Percentiles rank a stretch among this genome's conserved stretches.
phyloP scores from a whole-genome alignment of 306 rosid genomes.

The Inga leiocalycina region DNA sequence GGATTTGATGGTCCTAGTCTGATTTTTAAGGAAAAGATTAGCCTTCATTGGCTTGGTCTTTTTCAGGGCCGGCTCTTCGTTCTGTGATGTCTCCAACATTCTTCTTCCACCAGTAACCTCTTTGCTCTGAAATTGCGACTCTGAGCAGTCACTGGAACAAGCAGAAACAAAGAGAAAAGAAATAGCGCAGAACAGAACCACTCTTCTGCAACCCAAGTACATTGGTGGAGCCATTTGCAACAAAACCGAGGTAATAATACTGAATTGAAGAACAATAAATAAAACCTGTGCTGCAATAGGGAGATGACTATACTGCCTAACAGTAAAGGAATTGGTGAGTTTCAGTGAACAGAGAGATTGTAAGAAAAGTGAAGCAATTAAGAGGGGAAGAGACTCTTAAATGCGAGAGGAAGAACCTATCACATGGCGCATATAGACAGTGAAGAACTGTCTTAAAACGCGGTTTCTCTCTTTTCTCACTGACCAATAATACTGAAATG shows the following conservation, averaged over 20 bases:
- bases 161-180: slow-evolving; percentile 34
- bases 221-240: slow-evolving; percentile 60
- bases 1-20: slow-evolving; percentile 43
- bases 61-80: slow-evolving; percentile 37
- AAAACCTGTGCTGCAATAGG: slow-evolving; percentile 5
- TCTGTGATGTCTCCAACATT: slow-evolving; percentile 37
- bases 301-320: not conserved
- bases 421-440: slow-evolving; percentile 45
- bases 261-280: slow-evolving; percentile 24
- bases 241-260: slow-evolving; percentile 21
- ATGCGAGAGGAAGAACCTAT: slow-evolving; percentile 32
- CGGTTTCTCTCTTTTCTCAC: slow-evolving; percentile 33
- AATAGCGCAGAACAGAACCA: slow-evolving; percentile 45
- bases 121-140: slow-evolving; percentile 40
- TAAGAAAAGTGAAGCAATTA: not conserved
- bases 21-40: slow-evolving; percentile 41
- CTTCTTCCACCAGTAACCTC: slow-evolving; percentile 45
- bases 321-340: slow-evolving; percentile 24
- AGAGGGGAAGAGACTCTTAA: slow-evolving; percentile 43
- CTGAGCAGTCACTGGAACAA: slow-evolving; percentile 39
- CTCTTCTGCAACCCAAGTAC: slow-evolving; percentile 42
- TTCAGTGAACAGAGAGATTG: not conserved
- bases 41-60: slow-evolving; percentile 54
- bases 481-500: not conserved
- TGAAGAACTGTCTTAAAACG: slow-evolving; percentile 21